Percentiles rank a stretch among this genome's conserved stretches.
These are phyloP conservation scores for Candida loeiensis DNA, from an alignment of 805 yeast genomes.

Conservation along the genomic window DNA sequence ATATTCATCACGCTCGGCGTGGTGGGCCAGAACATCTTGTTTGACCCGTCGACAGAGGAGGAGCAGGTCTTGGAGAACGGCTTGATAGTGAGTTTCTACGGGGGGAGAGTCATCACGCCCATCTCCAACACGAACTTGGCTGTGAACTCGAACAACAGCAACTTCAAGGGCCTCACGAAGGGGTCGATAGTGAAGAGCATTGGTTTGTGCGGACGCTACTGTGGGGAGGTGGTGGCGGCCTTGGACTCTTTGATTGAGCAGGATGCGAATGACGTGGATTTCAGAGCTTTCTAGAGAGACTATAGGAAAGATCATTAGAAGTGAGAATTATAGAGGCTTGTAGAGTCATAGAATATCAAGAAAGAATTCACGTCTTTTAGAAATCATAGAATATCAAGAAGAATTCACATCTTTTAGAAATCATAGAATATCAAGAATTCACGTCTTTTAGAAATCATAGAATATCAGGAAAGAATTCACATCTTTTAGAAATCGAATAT, in stretches of 20 bases:
- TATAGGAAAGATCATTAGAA: too few relatives aligned
- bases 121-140: slow-evolving; percentile 65
- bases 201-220: slow-evolving; percentile 56
- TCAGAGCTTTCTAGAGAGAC: slow-evolving; percentile 7
- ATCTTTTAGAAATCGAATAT: too few relatives aligned
- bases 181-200: slow-evolving; percentile 49
- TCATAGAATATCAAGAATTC: too few relatives aligned
- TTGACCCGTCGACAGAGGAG: slow-evolving; percentile 89
- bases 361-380: too few relatives aligned
- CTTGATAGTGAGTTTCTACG: slow-evolving; percentile 65
- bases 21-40: slow-evolving; percentile 60
- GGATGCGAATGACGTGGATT: slow-evolving; percentile 31
- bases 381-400: too few relatives aligned
- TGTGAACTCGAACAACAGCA: slow-evolving; percentile 39
- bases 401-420: too few relatives aligned
- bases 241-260: slow-evolving; percentile 46
- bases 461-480: too few relatives aligned
- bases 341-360: too few relatives aligned
- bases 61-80: slow-evolving; percentile 87
- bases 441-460: too few relatives aligned
- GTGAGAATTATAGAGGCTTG: too few relatives aligned
- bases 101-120: slow-evolving; percentile 69
- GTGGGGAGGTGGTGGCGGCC: slow-evolving; percentile 59
- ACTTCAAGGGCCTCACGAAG: slow-evolving; percentile 55
- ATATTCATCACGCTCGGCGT: slow-evolving; percentile 72